Percentiles rank a stretch among this genome's conserved stretches.
Conservation (phyloP, 139 green algal genomes). For the Closterium sp. region DNA sequence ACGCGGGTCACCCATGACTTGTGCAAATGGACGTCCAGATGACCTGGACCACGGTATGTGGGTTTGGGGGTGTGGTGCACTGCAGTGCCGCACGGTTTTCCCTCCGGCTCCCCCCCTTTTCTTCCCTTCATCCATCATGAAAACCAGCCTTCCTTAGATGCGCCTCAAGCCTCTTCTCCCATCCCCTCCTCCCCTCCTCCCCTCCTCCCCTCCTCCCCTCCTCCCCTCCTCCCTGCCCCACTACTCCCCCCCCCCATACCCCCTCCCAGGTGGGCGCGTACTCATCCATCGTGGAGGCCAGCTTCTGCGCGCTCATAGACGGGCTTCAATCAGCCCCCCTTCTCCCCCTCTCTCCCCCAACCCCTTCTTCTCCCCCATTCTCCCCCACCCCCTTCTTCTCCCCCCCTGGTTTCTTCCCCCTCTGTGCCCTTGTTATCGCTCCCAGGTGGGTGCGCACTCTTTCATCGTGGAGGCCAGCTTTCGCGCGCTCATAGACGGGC, state of each 20-base stretch:
- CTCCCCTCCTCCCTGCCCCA: neutral
- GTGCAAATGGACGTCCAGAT: neutral
- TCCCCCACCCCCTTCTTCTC: too few relatives aligned
- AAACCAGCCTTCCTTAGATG: too few relatives aligned
- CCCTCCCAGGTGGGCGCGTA: slow-evolving; percentile 51
- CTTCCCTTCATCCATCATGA: too few relatives aligned
- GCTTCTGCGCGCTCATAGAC: slow-evolving; percentile 54
- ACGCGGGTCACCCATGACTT: slow-evolving; percentile 60
- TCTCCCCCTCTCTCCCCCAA: too few relatives aligned
- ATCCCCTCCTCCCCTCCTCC: neutral
- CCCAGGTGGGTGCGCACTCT: slow-evolving; percentile 50
- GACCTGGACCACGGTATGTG: slow-evolving; percentile 39
- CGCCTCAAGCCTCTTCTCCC: neutral
- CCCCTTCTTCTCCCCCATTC: neutral
- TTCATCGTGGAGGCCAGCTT: slow-evolving; percentile 56
- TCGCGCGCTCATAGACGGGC: slow-evolving; percentile 50
- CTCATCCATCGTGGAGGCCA: slow-evolving; percentile 54
- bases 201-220: neutral
- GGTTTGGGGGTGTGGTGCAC: neutral
- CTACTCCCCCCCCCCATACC: too few relatives aligned
- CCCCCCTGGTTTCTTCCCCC: too few relatives aligned
- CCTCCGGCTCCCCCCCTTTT: too few relatives aligned
- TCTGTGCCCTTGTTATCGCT: neutral
- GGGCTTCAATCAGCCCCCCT: slow-evolving; percentile 45
- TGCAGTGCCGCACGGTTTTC: too few relatives aligned